Evolutionary conservation across 2,329 filamentous ascomycete species (phyloP), one percentile per base, ranked within the genome.

Genomic region (Pseudocercospora fuligena): DNA sequence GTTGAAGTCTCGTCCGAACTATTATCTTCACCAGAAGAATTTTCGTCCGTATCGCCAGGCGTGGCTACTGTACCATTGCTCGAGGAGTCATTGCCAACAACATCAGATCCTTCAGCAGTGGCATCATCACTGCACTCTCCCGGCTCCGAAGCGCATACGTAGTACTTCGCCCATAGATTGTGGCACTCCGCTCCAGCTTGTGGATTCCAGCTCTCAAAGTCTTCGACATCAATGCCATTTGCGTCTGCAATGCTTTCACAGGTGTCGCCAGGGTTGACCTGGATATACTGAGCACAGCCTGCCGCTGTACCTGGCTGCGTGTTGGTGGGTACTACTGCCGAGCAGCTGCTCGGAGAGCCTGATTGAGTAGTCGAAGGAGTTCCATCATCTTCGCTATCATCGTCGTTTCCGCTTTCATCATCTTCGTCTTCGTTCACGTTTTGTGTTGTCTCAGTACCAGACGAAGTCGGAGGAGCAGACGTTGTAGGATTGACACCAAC

Each of bases 141-240:
- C 2, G 57, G 57, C 21, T 43, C 19, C 12, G 57, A 60, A 7
- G 40, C 36, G 36, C 57, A 60, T 3, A 60, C 40, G 14, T 60
- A 60, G 36, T 60, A 60, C 3, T 60, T 27, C 23, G 57, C 57
- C 57, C 57, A 60, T n/a, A 60, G 33, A n/a, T 47, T 60, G 14
- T 60, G 47, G 21, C 57, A 60, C 12, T 16, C 31, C 2, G 36
- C 57, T n/a, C 57, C 57, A 29, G 40, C 57, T n/a, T 60, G 57
- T 7, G 57, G 33, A 27, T 60, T 60, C 57, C 57, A 60, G 23
- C 40, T 27, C 19, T n/a, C 16, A 19, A 60, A 36, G 19, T 60
- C 57, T 6, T 60, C 36, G 1, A 60, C 19, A n/a, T 46, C 57
- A 1, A 60, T 23, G 9, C 40, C 33, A 1, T 46, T 25, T 0